Evolutionary conservation across 2,329 filamentous ascomycete species (phyloP).

Genomic region (Phoma sp.): DNA sequence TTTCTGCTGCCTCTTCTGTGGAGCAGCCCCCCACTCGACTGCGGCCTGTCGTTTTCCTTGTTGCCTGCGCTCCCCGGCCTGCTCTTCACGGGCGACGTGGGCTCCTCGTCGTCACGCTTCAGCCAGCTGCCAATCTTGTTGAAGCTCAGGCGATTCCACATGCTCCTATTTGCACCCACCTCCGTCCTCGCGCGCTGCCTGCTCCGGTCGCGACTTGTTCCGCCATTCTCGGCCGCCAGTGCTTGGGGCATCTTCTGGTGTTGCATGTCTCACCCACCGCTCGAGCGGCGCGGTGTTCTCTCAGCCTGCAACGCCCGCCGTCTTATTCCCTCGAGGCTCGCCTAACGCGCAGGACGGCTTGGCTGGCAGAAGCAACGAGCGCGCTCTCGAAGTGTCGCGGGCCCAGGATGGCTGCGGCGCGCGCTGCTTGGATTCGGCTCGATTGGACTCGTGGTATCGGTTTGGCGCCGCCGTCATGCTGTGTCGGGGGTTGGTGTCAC

Average conservation of each 20-base stretch:
- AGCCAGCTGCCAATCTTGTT: constrained; percentile 53
- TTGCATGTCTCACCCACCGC: constrained; percentile 23
- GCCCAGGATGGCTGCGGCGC: constrained; percentile 12
- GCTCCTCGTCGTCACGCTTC: constrained; percentile 49
- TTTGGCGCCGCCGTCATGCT: constrained; percentile 44
- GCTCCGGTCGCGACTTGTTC: constrained; percentile 39
- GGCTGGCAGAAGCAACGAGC: constrained; percentile 17
- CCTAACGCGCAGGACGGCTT: constrained; percentile 10
- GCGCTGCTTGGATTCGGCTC: constrained; percentile 10
- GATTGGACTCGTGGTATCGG: constrained; percentile 38
- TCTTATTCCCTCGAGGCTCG: constrained; percentile 23
- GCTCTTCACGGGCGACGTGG: constrained; percentile 25
- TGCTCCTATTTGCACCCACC: constrained; percentile 43
- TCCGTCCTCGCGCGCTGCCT: constrained; percentile 46
- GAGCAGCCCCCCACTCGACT: constrained; percentile 43
- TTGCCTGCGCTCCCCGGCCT: constrained; percentile 17
- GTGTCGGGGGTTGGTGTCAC: constrained; percentile 41
- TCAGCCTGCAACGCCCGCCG: constrained; percentile 23
- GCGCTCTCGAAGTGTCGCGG: constrained; percentile 22
- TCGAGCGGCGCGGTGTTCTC: constrained; percentile 22
- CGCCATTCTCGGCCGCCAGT: constrained; percentile 28
- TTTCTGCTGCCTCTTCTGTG: constrained; percentile 54
- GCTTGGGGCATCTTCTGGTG: constrained; percentile 37
- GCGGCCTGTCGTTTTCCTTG: constrained; percentile 46
- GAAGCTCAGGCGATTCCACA: constrained; percentile 48